Conservation (phyloP, 2,329 filamentous ascomycete species). For the Cryphonectria naterciae region DNA sequence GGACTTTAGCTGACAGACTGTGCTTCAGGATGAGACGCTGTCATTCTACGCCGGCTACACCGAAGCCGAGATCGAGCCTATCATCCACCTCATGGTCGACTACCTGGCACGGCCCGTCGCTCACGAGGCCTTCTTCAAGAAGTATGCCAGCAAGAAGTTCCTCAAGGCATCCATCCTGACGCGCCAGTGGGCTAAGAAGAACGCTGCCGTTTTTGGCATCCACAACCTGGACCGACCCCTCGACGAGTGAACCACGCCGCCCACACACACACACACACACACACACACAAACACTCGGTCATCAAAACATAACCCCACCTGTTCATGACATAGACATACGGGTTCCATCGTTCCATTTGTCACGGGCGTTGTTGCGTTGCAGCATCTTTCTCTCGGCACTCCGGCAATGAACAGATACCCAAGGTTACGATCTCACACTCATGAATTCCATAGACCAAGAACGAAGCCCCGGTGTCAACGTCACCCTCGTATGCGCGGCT, state of each 20-base stretch:
- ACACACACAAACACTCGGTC: conserved; percentile 6
- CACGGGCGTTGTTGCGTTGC: conserved; percentile 21
- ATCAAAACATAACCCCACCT: background rate
- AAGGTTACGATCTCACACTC: conserved; percentile 22
- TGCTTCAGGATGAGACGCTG: conserved; percentile 69
- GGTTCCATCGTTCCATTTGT: conserved; percentile 6
- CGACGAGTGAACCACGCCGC: conserved; percentile 53
- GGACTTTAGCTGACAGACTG: conserved; percentile 48
- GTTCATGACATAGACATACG: conserved; percentile 9
- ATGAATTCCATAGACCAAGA: conserved; percentile 27
- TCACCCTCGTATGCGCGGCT: conserved; percentile 19
- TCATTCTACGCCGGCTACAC: conserved; percentile 91
- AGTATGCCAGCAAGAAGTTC: conserved; percentile 99
- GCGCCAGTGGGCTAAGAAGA: conserved; percentile 91
- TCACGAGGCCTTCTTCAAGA: conserved; percentile 99
- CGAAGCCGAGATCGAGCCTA: conserved; percentile 89
- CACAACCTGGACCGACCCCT: conserved; percentile 48
- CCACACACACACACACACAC: background rate
- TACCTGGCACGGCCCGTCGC: conserved; percentile 88
- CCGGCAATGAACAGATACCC: conserved; percentile 21
- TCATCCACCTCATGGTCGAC: conserved; percentile 93
- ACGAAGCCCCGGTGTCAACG: conserved; percentile 26
- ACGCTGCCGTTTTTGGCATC: conserved; percentile 61
- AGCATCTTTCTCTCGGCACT: conserved; percentile 18
- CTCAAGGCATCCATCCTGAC: conserved; percentile 93